Conservation (phyloP, 2,329 filamentous ascomycete genomes). For the Beauveria australis region DNA sequence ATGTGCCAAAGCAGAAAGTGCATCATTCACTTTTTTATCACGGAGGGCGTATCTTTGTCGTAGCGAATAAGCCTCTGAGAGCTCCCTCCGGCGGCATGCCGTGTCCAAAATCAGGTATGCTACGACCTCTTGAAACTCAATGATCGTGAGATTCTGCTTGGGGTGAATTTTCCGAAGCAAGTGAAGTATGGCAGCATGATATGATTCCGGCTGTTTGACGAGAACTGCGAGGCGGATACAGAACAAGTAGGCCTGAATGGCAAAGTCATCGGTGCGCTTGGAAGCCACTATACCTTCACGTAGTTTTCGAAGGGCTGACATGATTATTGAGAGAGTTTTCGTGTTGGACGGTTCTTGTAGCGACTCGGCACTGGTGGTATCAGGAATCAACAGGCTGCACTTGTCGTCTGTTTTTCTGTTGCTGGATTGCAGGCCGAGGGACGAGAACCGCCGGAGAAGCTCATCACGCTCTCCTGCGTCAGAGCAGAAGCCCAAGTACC, state of each 20-base stretch:
- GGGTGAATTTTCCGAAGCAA: conserved; percentile 66
- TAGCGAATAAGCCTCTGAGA: conserved; percentile 64
- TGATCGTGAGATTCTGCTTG: conserved; percentile 55
- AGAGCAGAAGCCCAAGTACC: conserved; percentile 85
- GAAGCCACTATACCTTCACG: conserved; percentile 82
- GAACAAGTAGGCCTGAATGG: conserved; percentile 85
- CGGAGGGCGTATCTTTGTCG: conserved; percentile 52
- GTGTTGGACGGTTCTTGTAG: conserved; percentile 30
- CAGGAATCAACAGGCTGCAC: not conserved
- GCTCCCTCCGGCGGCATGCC: conserved; percentile 71
- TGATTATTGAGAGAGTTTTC: conserved; percentile 62
- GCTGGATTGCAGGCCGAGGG: conserved; percentile 33
- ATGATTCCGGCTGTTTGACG: conserved; percentile 75
- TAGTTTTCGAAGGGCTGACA: conserved; percentile 82
- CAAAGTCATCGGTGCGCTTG: conserved; percentile 68
- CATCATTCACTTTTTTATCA: conserved; percentile 60
- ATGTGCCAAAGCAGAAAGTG: conserved; percentile 62
- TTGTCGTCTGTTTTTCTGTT: not conserved
- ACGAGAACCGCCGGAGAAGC: conserved; percentile 67
- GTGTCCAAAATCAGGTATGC: conserved; percentile 80
- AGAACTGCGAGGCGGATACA: conserved; percentile 78
- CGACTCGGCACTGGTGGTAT: conserved; percentile 7
- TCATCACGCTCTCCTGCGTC: conserved; percentile 61
- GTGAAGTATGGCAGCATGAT: conserved; percentile 77
- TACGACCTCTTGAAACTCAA: conserved; percentile 71